phyloP scores from a whole-genome alignment of 306 rosid genomes.

The Canavalia gladiata region DNA sequence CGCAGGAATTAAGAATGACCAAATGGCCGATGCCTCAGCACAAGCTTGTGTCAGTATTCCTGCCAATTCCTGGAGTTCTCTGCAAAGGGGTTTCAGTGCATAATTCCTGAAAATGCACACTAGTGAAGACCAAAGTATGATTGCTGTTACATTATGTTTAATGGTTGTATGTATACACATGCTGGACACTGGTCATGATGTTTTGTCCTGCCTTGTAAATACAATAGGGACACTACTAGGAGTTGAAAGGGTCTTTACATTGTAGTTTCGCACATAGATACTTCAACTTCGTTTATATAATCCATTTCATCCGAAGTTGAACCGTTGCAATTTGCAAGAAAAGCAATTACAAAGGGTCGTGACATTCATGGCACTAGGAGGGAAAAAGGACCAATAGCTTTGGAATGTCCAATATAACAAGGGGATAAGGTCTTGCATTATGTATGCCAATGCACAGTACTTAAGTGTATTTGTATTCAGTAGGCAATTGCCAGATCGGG shows the following conservation, averaged over 20 bases:
- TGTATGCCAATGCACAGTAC: not conserved
- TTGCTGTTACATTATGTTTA: slow-evolving; percentile 34
- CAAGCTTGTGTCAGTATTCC: slow-evolving; percentile 83
- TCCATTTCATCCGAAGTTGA: slow-evolving; percentile 34
- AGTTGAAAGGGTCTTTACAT: not conserved
- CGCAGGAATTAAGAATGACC: slow-evolving; percentile 67
- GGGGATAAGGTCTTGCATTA: slow-evolving; percentile 9
- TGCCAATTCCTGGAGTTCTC: slow-evolving; percentile 78
- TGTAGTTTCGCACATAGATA: slow-evolving; percentile 13
- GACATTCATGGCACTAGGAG: slow-evolving; percentile 4
- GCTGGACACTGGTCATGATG: not conserved
- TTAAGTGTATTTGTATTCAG: slow-evolving; percentile 9
- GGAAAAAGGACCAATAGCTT: slow-evolving; percentile 7
- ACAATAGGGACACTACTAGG: slow-evolving; percentile 37
- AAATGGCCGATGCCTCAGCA: slow-evolving; percentile 81
- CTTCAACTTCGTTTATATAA: slow-evolving; percentile 32
- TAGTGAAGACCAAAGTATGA: slow-evolving; percentile 17
- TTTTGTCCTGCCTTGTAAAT: slow-evolving; percentile 52
- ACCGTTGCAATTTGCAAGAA: slow-evolving; percentile 11
- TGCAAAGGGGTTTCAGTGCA: slow-evolving; percentile 78
- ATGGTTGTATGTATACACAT: slow-evolving; percentile 10
- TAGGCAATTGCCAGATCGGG: slow-evolving; percentile 24
- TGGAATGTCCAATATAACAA: slow-evolving; percentile 12
- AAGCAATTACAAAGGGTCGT: slow-evolving; percentile 18
- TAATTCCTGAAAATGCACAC: slow-evolving; percentile 39